Evolutionary conservation across 2,329 filamentous ascomycete genomes (phyloP).

Genomic region (Volutella citrinella): DNA sequence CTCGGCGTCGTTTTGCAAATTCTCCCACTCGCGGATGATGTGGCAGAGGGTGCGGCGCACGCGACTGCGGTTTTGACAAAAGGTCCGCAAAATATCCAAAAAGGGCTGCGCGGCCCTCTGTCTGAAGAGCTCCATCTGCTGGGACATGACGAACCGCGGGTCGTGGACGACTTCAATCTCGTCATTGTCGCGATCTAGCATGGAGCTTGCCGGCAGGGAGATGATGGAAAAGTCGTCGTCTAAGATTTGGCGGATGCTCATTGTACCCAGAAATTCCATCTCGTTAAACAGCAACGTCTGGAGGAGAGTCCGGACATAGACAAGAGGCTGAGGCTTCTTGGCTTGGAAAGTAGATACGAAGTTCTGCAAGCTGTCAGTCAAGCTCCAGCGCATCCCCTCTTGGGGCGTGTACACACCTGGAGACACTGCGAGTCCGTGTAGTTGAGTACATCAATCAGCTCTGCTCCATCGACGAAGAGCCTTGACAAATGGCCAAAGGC

Average conservation of each 20-base stretch:
- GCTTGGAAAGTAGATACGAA: slow-evolving; percentile 74
- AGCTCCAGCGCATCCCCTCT: neutral
- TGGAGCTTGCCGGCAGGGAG: slow-evolving; percentile 66
- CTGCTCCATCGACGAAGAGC: slow-evolving; percentile 69
- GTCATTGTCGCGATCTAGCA: slow-evolving; percentile 74
- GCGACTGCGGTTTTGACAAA: slow-evolving; percentile 88
- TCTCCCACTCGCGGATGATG: slow-evolving; percentile 78
- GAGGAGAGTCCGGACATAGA: slow-evolving; percentile 78
- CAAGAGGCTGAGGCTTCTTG: slow-evolving; percentile 76
- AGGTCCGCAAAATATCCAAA: slow-evolving; percentile 76
- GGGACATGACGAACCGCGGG: slow-evolving; percentile 68
- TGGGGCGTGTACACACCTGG: slow-evolving; percentile 48
- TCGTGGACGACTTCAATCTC: slow-evolving; percentile 72
- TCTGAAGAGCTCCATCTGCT: slow-evolving; percentile 69
- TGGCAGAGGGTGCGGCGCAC: slow-evolving; percentile 88
- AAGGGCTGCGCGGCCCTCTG: slow-evolving; percentile 66
- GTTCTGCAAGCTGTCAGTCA: slow-evolving; percentile 43
- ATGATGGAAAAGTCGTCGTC: slow-evolving; percentile 78
- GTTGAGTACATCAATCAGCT: slow-evolving; percentile 64
- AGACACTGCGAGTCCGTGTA: slow-evolving; percentile 68
- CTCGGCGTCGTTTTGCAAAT: slow-evolving; percentile 77
- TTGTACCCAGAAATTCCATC: slow-evolving; percentile 64
- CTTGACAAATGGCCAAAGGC: slow-evolving; percentile 67
- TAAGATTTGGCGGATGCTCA: slow-evolving; percentile 71
- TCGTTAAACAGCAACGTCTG: slow-evolving; percentile 73